Evolutionary conservation across 208 protist genomes (phyloP), one percentile per base, ranked within the genome.

Genomic region (Sergeia podlipaevii): DNA sequence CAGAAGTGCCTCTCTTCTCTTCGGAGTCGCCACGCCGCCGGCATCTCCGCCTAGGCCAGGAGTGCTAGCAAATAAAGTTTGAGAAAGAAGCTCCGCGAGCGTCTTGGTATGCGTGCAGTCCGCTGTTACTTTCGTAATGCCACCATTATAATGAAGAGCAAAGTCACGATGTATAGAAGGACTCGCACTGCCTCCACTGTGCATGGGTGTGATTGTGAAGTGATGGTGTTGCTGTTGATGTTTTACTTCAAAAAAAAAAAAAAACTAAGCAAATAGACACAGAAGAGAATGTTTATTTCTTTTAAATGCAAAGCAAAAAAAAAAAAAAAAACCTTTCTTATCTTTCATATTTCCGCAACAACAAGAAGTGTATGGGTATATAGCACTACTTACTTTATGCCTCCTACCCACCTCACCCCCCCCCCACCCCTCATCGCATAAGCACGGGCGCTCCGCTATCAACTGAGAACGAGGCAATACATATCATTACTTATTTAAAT

Each of bases 81-180:
- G 24, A n/a, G 55, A 8, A 5, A 61, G 41, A 6, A 52, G 29
- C 43, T 61, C 55, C n/a, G 17, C 42, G 17, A 61, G 43, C 6
- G 55, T 61, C n/a, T n/a, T 52, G 8, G 37, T 52, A 13, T 8
- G 6, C n/a, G 28, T 34, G 44, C 55, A 61, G 30, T 49, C 42
- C 38, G 55, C 55, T 20, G n/a, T 49, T 11, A 44, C 34, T 18
- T 49, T 15, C n/a, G 55, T 61, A 20, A 11, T 61, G 30, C 55
- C 42, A 17, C 55, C 55, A 21, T 61, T 61, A 44, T 50, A 61
- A 32, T 61, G 55, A 4, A 61, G 55, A 10, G 10, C 20, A 15
- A 61, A 44, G 28, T 34, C 17, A 6, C 55, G 38, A 38, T 18
- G 27, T 28, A 61, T 44, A 15, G 20, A 8, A 8, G 52, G 52